Evolutionary conservation across 331 rosid species (phyloP), one percentile per base, ranked within the genome.

Genomic region (Stylosanthes scabra): DNA sequence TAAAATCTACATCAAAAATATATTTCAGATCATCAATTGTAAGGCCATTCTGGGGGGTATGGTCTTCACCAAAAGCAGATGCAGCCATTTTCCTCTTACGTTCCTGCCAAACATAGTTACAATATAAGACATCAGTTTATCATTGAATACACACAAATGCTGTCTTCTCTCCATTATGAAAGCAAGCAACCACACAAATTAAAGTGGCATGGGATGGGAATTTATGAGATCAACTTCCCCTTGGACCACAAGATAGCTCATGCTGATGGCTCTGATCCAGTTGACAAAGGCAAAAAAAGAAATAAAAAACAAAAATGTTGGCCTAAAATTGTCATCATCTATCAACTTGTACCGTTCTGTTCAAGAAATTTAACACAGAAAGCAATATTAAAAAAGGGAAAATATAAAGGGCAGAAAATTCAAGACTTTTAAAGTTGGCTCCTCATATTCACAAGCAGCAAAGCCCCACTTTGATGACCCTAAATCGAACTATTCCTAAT

Each of bases 41-140:
- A 65, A 95, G 86, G 73, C 99, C 96, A 71, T 92, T 37, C 15
- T 85, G 82, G 4, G 97, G 97, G 28, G 86, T 71, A 40, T 88
- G 90, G 61, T 95, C 99, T 87, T 92, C 99, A 50, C 97, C 98
- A 81, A 95, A 95, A 65, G 99, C 97, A 59, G 98, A 92, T 50
- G 98, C 99, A 57, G 92, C 99, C 98, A 95, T 92, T 82, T 92
- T 92, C 79, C 90, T 84, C 89, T 92, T 95, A 68, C 92, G 97
- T 31, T 92, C 99, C 99, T 95, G 90, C 74, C 79, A 79, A 6
- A 34, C 39, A 34, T 37, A 63, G n/a, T 34, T 49, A 56, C 63
- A 69, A 65, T 52, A 74, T 20, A 74, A 34, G 37, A 27, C 73
- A 75, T 45, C 71, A 84, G 40, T 70, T 47, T 15, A 13, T 29